Evolutionary conservation across 1,284 basidiomycete genomes (phyloP), one percentile per base, ranked within the genome.

Genomic region (Cutaneotrichosporon cavernicola): DNA sequence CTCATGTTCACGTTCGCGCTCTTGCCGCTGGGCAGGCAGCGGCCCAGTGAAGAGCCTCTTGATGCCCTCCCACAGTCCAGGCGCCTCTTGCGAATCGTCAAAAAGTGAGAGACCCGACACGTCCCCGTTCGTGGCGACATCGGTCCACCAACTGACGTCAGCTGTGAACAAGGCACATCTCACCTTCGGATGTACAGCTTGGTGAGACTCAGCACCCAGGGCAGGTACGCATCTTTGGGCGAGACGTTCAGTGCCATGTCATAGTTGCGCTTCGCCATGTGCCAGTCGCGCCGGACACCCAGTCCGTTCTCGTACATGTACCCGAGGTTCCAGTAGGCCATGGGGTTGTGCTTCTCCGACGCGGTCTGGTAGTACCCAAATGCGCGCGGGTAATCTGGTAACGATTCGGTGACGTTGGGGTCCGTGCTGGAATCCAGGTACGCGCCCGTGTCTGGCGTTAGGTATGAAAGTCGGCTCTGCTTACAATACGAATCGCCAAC

Each of bases 291-390:
- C 26, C 90, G 87, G 0, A 98, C 92, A 5, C 97, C 97, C 31
- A 90, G 79, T 0, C 97, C 97, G 72, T 93, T 91, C 82, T 99
- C 96, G 78, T 98, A 97, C 93, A 99, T 97, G 90, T 91, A 97
- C 1, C 96, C 97, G 31, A 99, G 81, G 75, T 97, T 97, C 94
- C 95, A 99, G 88, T 96, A 93, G 2, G 96, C 95, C 70, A 99
- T 84, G 0, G 95, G 92, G 70, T 92, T 96, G 65, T 89, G 74
- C 2, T 91, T 94, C 70, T 95, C 92, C 2, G 92, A 92, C 7
- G 92, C 80, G 32, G 91, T 89, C 74, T 92, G 92, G 76, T 99
- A 99, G 78, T 92, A 97, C 18, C 88, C 87, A 0, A 91, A 92
- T 0, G 97, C 97, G 71, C 92, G 92, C 75, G 92, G 90, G 76